phyloP scores from a whole-genome alignment of 192 early-diverging fungal species.

The Radiomyces spectabilis region DNA sequence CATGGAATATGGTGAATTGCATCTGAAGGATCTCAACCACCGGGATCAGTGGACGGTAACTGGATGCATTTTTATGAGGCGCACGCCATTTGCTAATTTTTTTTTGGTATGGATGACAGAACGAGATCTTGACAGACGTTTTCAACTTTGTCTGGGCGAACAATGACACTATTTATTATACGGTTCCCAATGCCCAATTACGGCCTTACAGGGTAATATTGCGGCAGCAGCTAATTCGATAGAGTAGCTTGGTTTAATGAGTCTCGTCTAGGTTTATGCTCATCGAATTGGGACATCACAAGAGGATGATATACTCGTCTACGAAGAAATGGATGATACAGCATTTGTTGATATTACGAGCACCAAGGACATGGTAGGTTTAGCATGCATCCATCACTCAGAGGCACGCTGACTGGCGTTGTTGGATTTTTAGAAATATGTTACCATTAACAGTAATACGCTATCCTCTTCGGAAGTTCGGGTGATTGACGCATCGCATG shows the following conservation, averaged over 20 bases:
- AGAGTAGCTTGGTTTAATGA: no score
- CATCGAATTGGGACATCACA: slow-evolving; percentile 42
- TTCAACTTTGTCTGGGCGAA: slow-evolving; percentile 74
- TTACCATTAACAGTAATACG: slow-evolving; percentile 64
- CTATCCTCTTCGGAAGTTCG: slow-evolving; percentile 63
- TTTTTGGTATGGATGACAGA: slow-evolving; percentile 10
- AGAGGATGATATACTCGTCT: slow-evolving; percentile 47
- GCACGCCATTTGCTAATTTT: slow-evolving; percentile 5
- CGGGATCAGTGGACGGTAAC: slow-evolving; percentile 30
- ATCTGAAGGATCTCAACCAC: slow-evolving; percentile 37
- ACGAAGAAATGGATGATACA: slow-evolving; percentile 53
- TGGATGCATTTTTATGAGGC: no score
- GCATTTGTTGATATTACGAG: slow-evolving; percentile 71
- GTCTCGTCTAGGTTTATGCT: slow-evolving; percentile 44
- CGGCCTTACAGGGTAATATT: slow-evolving; percentile 50
- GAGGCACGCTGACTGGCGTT: not conserved
- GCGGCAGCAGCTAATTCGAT: not conserved
- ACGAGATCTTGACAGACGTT: slow-evolving; percentile 36
- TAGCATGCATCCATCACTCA: not conserved
- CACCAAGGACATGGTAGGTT: slow-evolving; percentile 56
- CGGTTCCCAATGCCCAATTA: slow-evolving; percentile 59
- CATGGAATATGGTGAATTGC: slow-evolving; percentile 40
- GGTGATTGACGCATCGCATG: slow-evolving; percentile 44
- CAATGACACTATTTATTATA: slow-evolving; percentile 55
- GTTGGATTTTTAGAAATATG: slow-evolving; percentile 27